These are phyloP conservation scores for Draba incana DNA, from an alignment of 345 rosid genomes.

Conservation along the genomic window DNA sequence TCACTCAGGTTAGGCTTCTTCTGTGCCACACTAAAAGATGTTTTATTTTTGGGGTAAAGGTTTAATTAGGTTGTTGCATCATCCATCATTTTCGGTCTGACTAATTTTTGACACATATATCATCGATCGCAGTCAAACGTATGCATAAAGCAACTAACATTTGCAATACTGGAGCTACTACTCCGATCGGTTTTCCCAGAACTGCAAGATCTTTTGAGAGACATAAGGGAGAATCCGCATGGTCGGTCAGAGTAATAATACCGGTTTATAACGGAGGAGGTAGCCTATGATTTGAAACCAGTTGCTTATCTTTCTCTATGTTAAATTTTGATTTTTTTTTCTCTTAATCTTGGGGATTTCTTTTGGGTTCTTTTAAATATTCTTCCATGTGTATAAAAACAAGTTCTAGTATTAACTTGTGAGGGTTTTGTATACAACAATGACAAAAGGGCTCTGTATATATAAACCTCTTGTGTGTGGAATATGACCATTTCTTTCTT, in stretches of 20 bases:
- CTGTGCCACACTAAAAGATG: background rate
- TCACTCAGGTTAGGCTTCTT: slow-evolving; percentile 74
- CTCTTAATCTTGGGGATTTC: slow-evolving; percentile 14
- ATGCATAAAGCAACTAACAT: slow-evolving; percentile 92
- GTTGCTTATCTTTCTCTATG: slow-evolving; percentile 25
- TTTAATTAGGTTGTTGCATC: slow-evolving; percentile 1
- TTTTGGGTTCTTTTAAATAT: slow-evolving; percentile 26
- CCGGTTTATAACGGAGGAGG: slow-evolving; percentile 29
- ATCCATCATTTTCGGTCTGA: slow-evolving; percentile 26
- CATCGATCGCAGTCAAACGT: slow-evolving; percentile 70
- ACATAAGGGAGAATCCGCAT: slow-evolving; percentile 56
- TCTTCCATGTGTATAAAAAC: slow-evolving; percentile 37
- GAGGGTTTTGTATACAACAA: slow-evolving; percentile 29
- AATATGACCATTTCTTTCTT: slow-evolving; percentile 3
- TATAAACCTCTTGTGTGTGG: slow-evolving; percentile 28
- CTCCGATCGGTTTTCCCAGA: slow-evolving; percentile 86
- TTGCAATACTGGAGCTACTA: slow-evolving; percentile 68
- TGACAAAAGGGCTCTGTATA: slow-evolving; percentile 38
- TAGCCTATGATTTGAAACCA: slow-evolving; percentile 28
- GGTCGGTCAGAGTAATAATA: slow-evolving; percentile 30
- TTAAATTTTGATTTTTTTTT: slow-evolving; percentile 21
- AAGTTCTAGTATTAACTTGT: slow-evolving; percentile 24
- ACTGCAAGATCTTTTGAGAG: slow-evolving; percentile 69
- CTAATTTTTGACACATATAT: background rate
- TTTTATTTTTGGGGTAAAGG: background rate